Evolutionary conservation across 2,329 filamentous ascomycete species (phyloP), one percentile per base, ranked within the genome.

Genomic region (Xylariales sp.): DNA sequence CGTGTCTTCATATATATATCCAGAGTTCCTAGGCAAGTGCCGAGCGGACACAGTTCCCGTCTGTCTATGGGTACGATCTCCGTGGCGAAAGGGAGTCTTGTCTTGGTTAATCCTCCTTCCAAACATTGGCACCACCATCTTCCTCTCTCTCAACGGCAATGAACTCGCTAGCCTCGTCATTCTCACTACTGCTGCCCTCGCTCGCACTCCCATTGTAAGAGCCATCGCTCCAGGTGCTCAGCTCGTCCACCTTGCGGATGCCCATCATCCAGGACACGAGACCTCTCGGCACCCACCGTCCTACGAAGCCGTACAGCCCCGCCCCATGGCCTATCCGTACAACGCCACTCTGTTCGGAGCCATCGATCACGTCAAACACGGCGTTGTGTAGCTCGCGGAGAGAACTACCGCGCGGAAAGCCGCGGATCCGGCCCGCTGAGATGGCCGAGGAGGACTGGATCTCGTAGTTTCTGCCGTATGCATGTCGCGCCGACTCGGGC

Each of bases 181-280:
- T 53, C 35, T 57, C 57, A 33, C 48, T 44, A 5, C 42, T 42
- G 38, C 56, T 46, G 20, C 51, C 42, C 33, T 65, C 64, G 37
- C 62, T 66, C 15, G 61, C 62, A 10, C 59, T 63, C 7, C 49
- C 45, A 31, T 63, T 62, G 33, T 60, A 61, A 4, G 62, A 64
- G 49, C 65, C 64, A 56, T 77, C 74, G 27, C 29, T 25, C 74
- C 74, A 78, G 2, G 69, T 60, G 36, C 70, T 71, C 34, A 80
- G 62, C 58, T 79, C 70, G 40, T 78, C 71, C 12, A 83, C 78
- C 43, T 69, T 69, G 46, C 82, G 72, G 44, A 90, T 77, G 9
- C 89, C 89, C 78, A 97, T 84, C 86, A 97, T 95, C 86, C 88
- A 93, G 2, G 82, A 82, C n/a, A 97, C 84, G 12, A 96, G 60